Evolutionary conservation across 2,329 filamentous ascomycete species (phyloP).

Genomic region (Stachybotrys echinatus): DNA sequence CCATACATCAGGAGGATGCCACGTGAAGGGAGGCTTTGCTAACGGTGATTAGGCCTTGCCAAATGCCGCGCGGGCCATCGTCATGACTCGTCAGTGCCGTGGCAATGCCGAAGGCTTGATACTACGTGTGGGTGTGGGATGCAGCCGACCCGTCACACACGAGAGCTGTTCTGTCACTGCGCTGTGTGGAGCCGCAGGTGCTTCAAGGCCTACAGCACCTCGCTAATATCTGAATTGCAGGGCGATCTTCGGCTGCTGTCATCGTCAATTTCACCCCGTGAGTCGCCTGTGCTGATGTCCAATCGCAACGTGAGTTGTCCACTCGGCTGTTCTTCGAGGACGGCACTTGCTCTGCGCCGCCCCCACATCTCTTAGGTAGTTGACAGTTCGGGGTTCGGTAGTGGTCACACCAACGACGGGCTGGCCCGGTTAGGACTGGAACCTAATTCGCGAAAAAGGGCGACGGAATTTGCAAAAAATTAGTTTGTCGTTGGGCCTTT

Average conservation of each 20-base stretch:
- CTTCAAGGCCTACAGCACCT: too few relatives aligned
- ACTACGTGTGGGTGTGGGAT: too few relatives aligned
- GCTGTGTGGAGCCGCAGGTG: too few relatives aligned
- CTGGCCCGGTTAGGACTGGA: background rate
- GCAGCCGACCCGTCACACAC: too few relatives aligned
- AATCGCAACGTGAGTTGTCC: background rate
- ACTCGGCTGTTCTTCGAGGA: background rate
- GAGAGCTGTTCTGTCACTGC: too few relatives aligned
- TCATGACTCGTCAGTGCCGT: too few relatives aligned
- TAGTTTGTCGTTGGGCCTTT: background rate
- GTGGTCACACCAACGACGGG: background rate
- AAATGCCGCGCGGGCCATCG: too few relatives aligned
- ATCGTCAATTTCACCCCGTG: background rate
- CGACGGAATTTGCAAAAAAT: background rate
- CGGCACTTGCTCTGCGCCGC: background rate
- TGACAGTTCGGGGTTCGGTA: background rate
- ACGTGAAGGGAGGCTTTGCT: too few relatives aligned
- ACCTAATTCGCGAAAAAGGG: background rate
- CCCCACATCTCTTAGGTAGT: background rate
- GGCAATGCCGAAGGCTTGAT: too few relatives aligned
- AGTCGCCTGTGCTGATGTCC: background rate
- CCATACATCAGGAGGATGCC: too few relatives aligned
- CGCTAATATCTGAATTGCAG: too few relatives aligned
- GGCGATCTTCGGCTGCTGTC: background rate
- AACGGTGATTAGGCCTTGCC: too few relatives aligned